phyloP scores from a whole-genome alignment of 306 rosid genomes.

The Ormosia semicastrata region DNA sequence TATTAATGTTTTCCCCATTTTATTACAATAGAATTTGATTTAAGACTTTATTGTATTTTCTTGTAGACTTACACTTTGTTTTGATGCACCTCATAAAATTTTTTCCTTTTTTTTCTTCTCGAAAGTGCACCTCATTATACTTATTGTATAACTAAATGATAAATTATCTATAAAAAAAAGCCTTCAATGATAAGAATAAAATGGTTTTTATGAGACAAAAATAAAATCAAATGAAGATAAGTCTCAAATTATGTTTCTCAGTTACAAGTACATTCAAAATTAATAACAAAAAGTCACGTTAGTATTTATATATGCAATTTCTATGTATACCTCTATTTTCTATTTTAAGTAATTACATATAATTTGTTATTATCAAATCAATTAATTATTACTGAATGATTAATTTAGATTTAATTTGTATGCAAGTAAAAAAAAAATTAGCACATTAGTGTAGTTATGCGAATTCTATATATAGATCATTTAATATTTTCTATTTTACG shows the following conservation, averaged over 20 bases:
- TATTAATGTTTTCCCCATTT: background rate
- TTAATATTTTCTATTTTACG: background rate
- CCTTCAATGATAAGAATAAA: background rate
- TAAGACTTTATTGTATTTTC: background rate
- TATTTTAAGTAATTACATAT: background rate
- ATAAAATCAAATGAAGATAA: background rate
- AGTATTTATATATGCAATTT: background rate
- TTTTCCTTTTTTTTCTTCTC: too few relatives aligned
- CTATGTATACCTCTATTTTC: background rate
- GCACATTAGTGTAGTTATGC: background rate
- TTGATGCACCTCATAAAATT: too few relatives aligned
- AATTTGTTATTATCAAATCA: background rate
- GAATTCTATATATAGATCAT: background rate
- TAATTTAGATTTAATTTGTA: background rate
- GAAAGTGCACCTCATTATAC: background rate
- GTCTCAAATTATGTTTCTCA: background rate
- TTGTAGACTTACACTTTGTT: background rate
- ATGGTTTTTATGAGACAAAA: background rate
- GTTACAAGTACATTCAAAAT: too few relatives aligned
- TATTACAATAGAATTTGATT: background rate
- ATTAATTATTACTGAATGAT: background rate
- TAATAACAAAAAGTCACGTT: too few relatives aligned
- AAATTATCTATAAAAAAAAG: background rate
- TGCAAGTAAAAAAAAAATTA: background rate
- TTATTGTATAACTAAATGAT: background rate